Conservation (phyloP, 1,139 yeast species). For the Hyphopichia wangnamkhiaoensis region DNA sequence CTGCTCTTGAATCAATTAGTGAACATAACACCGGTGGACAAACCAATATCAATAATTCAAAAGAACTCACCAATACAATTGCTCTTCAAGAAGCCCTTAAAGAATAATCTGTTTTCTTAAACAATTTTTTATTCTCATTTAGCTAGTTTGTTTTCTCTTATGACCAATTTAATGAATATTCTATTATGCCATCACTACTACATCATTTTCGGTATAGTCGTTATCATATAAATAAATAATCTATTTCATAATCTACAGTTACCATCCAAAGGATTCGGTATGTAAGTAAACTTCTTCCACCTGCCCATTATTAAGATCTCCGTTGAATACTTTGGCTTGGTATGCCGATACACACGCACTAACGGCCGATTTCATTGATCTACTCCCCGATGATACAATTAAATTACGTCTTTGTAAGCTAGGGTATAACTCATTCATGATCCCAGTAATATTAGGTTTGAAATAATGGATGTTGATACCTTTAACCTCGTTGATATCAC, state of each 20-base stretch:
- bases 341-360: constrained; percentile 44
- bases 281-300: constrained; percentile 57
- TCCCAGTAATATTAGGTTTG: constrained; percentile 35
- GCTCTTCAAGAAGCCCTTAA: constrained; percentile 34
- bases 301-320: constrained; percentile 22
- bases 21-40: constrained; percentile 9
- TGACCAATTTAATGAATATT: no score
- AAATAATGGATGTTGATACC: constrained; percentile 20
- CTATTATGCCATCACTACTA: no score
- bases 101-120: not conserved
- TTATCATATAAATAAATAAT: no score
- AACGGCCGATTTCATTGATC: constrained; percentile 43
- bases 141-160: no score
- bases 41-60: constrained; percentile 4
- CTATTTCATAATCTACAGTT: no score
- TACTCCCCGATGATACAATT: constrained; percentile 55
- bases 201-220: no score
- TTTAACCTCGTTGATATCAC: not conserved
- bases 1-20: constrained; percentile 5
- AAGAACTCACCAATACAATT: constrained; percentile 20
- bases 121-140: not conserved
- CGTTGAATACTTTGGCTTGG: constrained; percentile 34
- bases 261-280: constrained; percentile 64
- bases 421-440: constrained; percentile 19
- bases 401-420: constrained; percentile 41